Conservation (phyloP, 345 rosid genomes). For the Kernera saxatilis region DNA sequence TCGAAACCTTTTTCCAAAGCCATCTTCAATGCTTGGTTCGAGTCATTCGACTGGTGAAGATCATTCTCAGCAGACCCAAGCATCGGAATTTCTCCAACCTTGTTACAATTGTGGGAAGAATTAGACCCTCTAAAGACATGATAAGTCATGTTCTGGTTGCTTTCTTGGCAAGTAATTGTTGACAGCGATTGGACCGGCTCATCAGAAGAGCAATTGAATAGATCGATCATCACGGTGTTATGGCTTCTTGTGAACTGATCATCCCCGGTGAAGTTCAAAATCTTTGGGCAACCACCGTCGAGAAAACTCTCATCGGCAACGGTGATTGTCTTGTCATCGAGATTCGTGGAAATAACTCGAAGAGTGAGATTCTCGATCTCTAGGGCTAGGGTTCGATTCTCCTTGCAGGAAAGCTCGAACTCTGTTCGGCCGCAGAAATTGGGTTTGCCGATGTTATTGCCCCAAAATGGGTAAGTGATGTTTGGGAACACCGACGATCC, state of each 20-base stretch:
- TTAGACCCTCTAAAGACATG: background rate
- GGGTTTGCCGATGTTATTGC: background rate
- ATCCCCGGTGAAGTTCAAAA: background rate
- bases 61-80: background rate
- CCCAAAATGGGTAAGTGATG: constrained; percentile 53
- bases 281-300: constrained; percentile 11
- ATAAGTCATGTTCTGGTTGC: accelerated
- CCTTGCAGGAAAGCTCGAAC: constrained; percentile 35
- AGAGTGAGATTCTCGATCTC: background rate
- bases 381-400: background rate
- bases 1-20: constrained; percentile 31
- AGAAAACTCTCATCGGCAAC: constrained; percentile 17
- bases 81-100: constrained; percentile 24
- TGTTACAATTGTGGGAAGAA: accelerated
- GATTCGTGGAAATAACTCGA: background rate
- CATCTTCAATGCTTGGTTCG: accelerated
- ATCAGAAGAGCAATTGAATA: constrained; percentile 3
- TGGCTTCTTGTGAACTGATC: background rate
- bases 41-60: background rate
- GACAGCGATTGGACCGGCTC: background rate
- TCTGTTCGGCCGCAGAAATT: constrained; percentile 30
- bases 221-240: background rate
- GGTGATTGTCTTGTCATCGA: background rate
- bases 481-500: background rate
- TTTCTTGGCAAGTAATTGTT: background rate